Evolutionary conservation across 2,329 filamentous ascomycete genomes (phyloP), one percentile per base, ranked within the genome.

Genomic region (Esteya vermicola): DNA sequence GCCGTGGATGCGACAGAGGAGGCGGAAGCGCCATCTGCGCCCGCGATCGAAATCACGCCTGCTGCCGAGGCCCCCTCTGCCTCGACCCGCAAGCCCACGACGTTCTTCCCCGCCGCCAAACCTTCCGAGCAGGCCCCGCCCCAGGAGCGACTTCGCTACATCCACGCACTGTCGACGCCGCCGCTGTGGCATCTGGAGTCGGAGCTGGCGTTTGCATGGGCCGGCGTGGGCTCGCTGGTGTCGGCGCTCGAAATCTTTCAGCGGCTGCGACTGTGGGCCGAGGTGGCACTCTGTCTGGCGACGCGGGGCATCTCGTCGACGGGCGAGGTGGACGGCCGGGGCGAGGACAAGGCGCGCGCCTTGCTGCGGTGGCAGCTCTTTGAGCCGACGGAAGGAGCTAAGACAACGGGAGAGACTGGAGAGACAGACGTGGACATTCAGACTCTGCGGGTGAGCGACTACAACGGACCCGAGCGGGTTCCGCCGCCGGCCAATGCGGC

Each of bases 211-310:
- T 78, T 85, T 45, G 77, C 86, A n/a, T 98, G 91, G 91, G 82
- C 88, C 1, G 73, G 76, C 36, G 72, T 95, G 3, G 91, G 91
- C 9, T 93, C 86, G 31, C 64, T 98, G 2, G 71, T 85, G 4
- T 93, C 88, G 1, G 91, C 91, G 0, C 70, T 98, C 2, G 91
- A 95, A 45, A 96, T 98, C 45, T 98, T 96, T 60, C 88, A 94
- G 60, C 74, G 91, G 4, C 64, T 98, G 16, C 78, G 86, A 42
- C 79, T 96, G 57, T 96, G 91, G 86, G 84, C 91, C 2, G 91
- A 98, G 60, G 85, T 88, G 5, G 89, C 91, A 0, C 68, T 98
- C 2, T 98, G 91, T 56, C 80, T 85, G 51, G 88, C 85, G 12
- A 68, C 10, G 10, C 12, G 26, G 10, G 26, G 61, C 54, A 67